A percentile compares a stretch with the other conserved stretches of the same genome.
These are phyloP conservation scores for Reticulascus tulasneorum DNA, from an alignment of 2,329 filamentous ascomycete genomes.

Conservation along the genomic window DNA sequence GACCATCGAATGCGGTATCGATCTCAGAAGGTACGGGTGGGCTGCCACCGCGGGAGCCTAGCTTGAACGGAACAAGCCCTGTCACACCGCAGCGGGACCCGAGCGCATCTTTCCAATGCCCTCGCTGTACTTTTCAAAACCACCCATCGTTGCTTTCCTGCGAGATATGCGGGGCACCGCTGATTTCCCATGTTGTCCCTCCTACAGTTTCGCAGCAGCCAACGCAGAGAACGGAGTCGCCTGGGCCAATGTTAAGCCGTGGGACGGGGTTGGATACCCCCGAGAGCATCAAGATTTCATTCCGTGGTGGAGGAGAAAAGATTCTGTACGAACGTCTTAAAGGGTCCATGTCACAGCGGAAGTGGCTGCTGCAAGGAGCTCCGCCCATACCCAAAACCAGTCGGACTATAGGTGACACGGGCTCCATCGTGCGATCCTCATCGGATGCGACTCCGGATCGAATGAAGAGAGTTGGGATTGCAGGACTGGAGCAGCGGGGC, in stretches of 20 bases:
- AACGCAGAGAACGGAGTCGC: slow-evolving; percentile 63
- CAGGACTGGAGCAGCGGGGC: slow-evolving; percentile 82
- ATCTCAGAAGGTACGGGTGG: slow-evolving; percentile 5
- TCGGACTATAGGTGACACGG: slow-evolving; percentile 30
- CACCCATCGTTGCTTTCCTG: slow-evolving; percentile 82
- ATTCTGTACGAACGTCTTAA: slow-evolving; percentile 88
- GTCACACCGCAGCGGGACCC: slow-evolving; percentile 19
- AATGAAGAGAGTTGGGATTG: slow-evolving; percentile 76
- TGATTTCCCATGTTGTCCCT: slow-evolving; percentile 52
- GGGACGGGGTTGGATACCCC: slow-evolving; percentile 46
- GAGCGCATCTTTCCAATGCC: slow-evolving; percentile 59
- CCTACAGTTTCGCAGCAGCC: slow-evolving; percentile 32
- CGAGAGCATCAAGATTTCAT: slow-evolving; percentile 86
- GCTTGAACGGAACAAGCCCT: slow-evolving; percentile 10
- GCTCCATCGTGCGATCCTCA: slow-evolving; percentile 22
- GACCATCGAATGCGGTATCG: slow-evolving; percentile 1
- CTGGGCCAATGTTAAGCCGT: slow-evolving; percentile 62
- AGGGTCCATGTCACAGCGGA: slow-evolving; percentile 81
- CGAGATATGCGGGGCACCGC: slow-evolving; percentile 82
- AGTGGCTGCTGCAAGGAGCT: slow-evolving; percentile 89
- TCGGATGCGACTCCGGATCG: slow-evolving; percentile 18
- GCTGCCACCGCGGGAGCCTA: slow-evolving; percentile 10
- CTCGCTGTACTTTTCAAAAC: slow-evolving; percentile 89
- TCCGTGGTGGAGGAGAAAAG: slow-evolving; percentile 82
- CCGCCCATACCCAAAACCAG: slow-evolving; percentile 74